Base-by-base conservation (phyloP, 495 filamentous ascomycete species). In the Talaromyces thailandensis region DNA sequence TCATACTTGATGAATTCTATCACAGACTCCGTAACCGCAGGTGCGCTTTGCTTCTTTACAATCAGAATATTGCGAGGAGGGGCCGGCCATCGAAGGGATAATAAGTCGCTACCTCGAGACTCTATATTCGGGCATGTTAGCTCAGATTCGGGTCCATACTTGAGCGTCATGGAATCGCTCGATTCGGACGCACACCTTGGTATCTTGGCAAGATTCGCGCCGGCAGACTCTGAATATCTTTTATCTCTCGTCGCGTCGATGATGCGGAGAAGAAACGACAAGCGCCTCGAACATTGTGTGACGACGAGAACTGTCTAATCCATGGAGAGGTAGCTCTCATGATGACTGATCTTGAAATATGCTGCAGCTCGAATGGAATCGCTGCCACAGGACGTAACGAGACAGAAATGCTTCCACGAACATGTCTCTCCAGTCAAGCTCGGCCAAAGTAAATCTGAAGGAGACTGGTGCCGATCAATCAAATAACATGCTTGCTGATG, bases 11-110 rank as follows among this genome's bases (percentile, higher is more conserved):
- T 86, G 71, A 94, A 95, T 69, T 89, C 86, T 56, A 95, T 69
- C 31, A 96, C 75, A 1, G 89, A 88, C 7, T 81, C 73, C 0
- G 84, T 90, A 31, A 96, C 91, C 7, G 78, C 73, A 0, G 87
- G 84, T 14, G 85, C 87, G 64, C 87, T 81, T 51, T 90, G 81
- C 68, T 98, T 98, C 69, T 93, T 92, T 62, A 96, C 87, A 48
- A 98, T 77, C 56, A 98, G 82, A 62, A 98, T 80, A 70, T 98
- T 98, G 59, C 90, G 86, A 1, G 92, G 95, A 25, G 92, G 91
- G 35, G 84, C 82, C 3, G 91, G 90, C 94, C 94, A 98, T 75
- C 87, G 85, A 12, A 98, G 82, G 60, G 87, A 88, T 55, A 96
- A 83, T 3, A 98, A 82, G 61, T 85, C 83, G 64, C 81, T 80